Base-by-base conservation (phyloP, 163 green algal genomes). In the Chlorella variabilis region DNA sequence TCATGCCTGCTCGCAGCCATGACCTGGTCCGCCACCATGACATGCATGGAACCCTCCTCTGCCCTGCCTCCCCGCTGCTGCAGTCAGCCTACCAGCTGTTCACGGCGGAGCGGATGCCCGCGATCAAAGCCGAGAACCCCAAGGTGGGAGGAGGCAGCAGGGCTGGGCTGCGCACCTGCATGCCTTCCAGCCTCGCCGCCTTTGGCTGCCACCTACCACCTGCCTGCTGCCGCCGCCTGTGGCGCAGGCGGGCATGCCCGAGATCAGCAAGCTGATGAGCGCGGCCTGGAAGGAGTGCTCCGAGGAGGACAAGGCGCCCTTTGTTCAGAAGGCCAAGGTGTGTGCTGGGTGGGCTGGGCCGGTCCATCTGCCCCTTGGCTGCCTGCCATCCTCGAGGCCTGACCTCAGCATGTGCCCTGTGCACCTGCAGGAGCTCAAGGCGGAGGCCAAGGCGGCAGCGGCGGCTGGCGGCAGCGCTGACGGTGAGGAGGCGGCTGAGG, bases 71-170 rank as follows among this genome's bases (percentile, higher is more conserved):
- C n/a, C 25, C 36, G 62, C 25, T 5, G 29, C 34, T 63, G 62
- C 38, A 70, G 68, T 80, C 58, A 39, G 58, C 39, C 31, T 71
- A 89, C 65, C 83, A 90, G 85, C 77, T 91, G 6, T 91, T 89
- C 86, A 87, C 83, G 61, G 83, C 86, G 34, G 73, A 79, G 41
- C 69, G 82, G 36, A 73, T 84, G 27, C 78, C 83, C 11, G 48
- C 45, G 29, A 31, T 90, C 6, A 70, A 71, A 36, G 36, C 49
- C 3, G 66, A 82, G 11, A 82, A 90, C 65, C 85, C 85, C 25
- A 86, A 78, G 59, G 71, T 68, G n/a, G 15, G 71, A 41, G 20
- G 33, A 13, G 67, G 27, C 20, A 27, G 27, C 18, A 3, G 39
- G 34, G 4, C 23, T 9, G 4, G 7, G 6, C 21, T 54, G 21